phyloP scores from a whole-genome alignment of 495 filamentous ascomycete species.

The Daldinia concentrica region DNA sequence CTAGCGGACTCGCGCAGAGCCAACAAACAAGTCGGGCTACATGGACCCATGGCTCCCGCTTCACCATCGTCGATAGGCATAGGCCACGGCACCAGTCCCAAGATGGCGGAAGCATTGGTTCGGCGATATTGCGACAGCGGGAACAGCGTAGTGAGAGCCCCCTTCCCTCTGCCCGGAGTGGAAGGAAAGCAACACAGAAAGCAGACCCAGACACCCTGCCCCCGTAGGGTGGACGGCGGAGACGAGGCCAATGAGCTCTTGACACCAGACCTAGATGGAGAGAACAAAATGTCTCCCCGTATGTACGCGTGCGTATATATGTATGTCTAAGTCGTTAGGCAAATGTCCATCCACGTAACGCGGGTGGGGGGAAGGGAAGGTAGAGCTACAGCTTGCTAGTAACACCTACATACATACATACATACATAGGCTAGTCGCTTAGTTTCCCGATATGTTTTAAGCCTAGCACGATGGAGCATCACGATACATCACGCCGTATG shows the following conservation, averaged over 20 bases:
- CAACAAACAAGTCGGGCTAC: not conserved
- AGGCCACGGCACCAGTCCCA: not conserved
- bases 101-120: conserved; percentile 1
- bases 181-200: not conserved
- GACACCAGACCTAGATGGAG: conserved; percentile 18
- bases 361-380: conserved; percentile 15
- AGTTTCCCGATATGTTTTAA: not conserved
- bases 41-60: not conserved
- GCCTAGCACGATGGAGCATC: conserved; percentile 5
- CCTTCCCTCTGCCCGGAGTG: not conserved
- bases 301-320: conserved; percentile 3
- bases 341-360: conserved; percentile 23
- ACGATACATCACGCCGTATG: conserved; percentile 18
- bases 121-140: not conserved
- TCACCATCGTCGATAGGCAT: not conserved
- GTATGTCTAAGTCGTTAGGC: conserved; percentile 9
- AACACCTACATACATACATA: not conserved
- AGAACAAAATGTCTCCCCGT: not conserved
- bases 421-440: conserved; percentile 6
- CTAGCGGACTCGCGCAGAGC: not conserved
- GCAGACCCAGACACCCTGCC: not conserved
- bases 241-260: conserved; percentile 11
- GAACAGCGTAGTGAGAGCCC: not conserved
- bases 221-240: conserved; percentile 8
- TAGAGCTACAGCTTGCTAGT: not conserved